These are phyloP conservation scores for Penstemon davidsonii DNA, from an alignment of 257 asterid species.

Conservation along the genomic window DNA sequence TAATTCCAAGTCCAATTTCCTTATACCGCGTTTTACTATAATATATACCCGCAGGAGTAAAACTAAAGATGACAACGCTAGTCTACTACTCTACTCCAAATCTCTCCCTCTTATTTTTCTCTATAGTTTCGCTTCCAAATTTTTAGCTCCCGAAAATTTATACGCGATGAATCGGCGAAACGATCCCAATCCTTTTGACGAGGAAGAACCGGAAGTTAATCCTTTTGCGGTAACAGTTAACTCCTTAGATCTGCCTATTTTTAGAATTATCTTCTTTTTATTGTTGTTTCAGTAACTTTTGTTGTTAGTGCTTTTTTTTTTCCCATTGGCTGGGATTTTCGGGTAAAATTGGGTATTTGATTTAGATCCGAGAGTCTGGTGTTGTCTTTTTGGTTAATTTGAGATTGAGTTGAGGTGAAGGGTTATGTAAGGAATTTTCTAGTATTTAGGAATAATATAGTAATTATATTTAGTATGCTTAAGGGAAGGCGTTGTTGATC, in stretches of 20 bases:
- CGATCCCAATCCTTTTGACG: conserved; percentile 98
- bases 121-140: conserved; percentile 19
- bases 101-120: conserved; percentile 23
- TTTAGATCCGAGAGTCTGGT: conserved; percentile 40
- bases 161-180: conserved; percentile 65
- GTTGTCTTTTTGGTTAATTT: conserved; percentile 19
- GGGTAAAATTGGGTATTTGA: conserved; percentile 15
- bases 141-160: conserved; percentile 23
- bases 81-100: conserved; percentile 8
- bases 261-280: conserved; percentile 17
- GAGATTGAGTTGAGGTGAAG: neutral
- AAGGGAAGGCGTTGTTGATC: neutral
- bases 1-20: conserved; percentile 10
- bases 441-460: neutral
- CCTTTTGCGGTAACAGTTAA: conserved; percentile 89
- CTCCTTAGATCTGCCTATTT: conserved; percentile 45
- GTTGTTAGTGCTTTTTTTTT: neutral
- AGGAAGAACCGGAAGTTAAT: conserved; percentile 93
- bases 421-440: neutral
- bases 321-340: conserved; percentile 8
- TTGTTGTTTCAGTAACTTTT: conserved; percentile 4
- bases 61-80: neutral
- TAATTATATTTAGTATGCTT: conserved; percentile 4
- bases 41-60: neutral
- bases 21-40: conserved; percentile 22